Percentiles rank a stretch among this genome's conserved stretches.
Evolutionary conservation across 306 rosid species (phyloP).

Genomic region (Cucurbita argyrosperma): DNA sequence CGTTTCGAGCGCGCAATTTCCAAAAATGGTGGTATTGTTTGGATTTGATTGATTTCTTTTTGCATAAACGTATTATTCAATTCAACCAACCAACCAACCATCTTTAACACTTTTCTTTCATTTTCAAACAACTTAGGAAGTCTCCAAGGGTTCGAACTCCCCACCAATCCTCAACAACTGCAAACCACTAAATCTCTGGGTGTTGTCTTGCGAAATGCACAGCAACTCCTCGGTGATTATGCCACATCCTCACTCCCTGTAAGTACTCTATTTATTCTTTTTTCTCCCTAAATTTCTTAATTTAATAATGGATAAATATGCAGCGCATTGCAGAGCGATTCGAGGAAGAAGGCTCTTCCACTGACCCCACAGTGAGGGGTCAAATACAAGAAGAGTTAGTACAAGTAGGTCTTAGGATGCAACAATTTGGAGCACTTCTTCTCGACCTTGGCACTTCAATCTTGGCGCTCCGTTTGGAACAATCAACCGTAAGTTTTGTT

Average conservation of each 20-base stretch:
- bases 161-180: slow-evolving; percentile 65
- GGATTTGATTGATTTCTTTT: no score
- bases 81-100: no score
- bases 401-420: slow-evolving; percentile 75
- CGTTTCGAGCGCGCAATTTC: slow-evolving; percentile 66
- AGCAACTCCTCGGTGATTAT: slow-evolving; percentile 49
- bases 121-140: slow-evolving; percentile 15
- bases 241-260: slow-evolving; percentile 77
- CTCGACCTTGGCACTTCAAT: slow-evolving; percentile 96
- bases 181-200: slow-evolving; percentile 65
- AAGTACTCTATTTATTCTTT: not conserved
- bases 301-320: slow-evolving; percentile 1
- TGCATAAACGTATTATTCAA: no score
- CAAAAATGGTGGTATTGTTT: slow-evolving; percentile 39
- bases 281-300: no score
- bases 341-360: slow-evolving; percentile 60
- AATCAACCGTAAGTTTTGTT: slow-evolving; percentile 43
- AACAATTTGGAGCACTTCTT: slow-evolving; percentile 79
- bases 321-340: slow-evolving; percentile 86
- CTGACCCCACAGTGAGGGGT: slow-evolving; percentile 40
- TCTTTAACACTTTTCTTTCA: no score
- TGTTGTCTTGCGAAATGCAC: slow-evolving; percentile 57
- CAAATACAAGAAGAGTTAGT: slow-evolving; percentile 67
- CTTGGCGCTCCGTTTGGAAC: slow-evolving; percentile 81
- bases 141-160: slow-evolving; percentile 39